A percentile compares a stretch with the other conserved stretches of the same genome.
phyloP scores from a whole-genome alignment of 108 stramenopile genomes.

The Thalassiosira profunda region DNA sequence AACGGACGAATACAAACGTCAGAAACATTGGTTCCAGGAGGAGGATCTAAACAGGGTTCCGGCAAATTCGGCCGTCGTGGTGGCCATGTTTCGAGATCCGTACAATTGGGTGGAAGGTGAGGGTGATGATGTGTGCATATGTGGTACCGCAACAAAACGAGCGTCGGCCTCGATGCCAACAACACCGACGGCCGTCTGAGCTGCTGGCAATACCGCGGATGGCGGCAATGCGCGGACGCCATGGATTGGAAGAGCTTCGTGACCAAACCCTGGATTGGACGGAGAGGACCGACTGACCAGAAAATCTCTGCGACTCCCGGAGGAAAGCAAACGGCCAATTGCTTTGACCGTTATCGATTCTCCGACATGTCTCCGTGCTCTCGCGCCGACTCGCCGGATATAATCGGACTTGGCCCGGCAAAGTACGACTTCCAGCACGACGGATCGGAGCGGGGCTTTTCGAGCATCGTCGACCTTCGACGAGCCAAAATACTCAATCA shows the following conservation, averaged over 20 bases:
- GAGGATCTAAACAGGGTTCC: conserved; percentile 22
- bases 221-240: conserved; percentile 11
- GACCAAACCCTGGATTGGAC: conserved; percentile 50
- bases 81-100: conserved; percentile 47
- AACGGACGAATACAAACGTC: conserved; percentile 17
- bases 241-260: conserved; percentile 47
- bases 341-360: no score
- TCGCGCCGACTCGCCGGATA: no score
- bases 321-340: no score
- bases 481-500: conserved; percentile 42
- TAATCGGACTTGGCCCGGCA: conserved; percentile 11
- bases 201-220: no score
- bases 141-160: no score
- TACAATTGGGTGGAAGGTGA: conserved; percentile 55
- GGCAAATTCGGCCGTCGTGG: conserved; percentile 31
- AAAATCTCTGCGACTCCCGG: conserved; percentile 21
- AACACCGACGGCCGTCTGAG: conserved; percentile 3
- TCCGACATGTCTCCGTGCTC: no score
- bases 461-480: conserved; percentile 40
- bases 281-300: conserved; percentile 39
- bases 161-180: conserved; percentile 37
- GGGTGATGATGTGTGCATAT: no score
- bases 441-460: conserved; percentile 38
- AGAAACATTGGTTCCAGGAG: conserved; percentile 50
- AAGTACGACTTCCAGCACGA: conserved; percentile 39